Evolutionary conservation across 2,329 filamentous ascomycete genomes (phyloP), one percentile per base, ranked within the genome.

Genomic region (Furcasterigmium sp.): DNA sequence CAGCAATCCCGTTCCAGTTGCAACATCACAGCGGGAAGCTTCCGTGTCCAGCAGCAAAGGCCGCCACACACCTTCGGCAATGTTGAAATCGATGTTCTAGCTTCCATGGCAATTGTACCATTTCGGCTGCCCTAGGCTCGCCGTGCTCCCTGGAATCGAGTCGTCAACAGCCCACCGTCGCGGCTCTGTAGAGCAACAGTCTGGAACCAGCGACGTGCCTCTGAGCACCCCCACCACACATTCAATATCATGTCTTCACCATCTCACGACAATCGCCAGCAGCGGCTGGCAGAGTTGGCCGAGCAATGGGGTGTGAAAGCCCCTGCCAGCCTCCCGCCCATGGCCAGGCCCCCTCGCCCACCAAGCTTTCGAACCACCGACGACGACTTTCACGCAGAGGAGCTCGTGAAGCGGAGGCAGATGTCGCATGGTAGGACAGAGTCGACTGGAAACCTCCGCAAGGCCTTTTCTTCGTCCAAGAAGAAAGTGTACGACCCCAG

Each of bases 341-440:
- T 70, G 30, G 53, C 61, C 4, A 66, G 67, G 39, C 74, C 72
- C 3, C 60, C 62, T 37, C 61, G 64, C 25, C 60, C 67, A 1
- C 64, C 67, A 4, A 67, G 65, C 5, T 70, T 70, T 49, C 67
- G 69, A 39, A 69, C 66, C 2, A 54, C 72, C 1, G 64, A 65
- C 42, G 77, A 80, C 49, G 73, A 80, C 39, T 56, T 64, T 20
- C 57, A 64, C 4, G 76, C 76, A n/a, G 77, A 81, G 42, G 70
- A 75, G 26, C 62, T 80, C 23, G 62, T 81, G 42, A 72, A 73
- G 50, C 67, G 67, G 19, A 69, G 70, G 32, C 63, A 68, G 11
- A 41, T 57, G 25, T 47, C 48, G 26, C 60, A 60, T 14, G 51
- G 56, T 13, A 59, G 62, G 30, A 51, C 57, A 4, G 54, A 56